Evolutionary conservation across 768 basidiomycete genomes (phyloP).

Genomic region (Tulasnella sp.): DNA sequence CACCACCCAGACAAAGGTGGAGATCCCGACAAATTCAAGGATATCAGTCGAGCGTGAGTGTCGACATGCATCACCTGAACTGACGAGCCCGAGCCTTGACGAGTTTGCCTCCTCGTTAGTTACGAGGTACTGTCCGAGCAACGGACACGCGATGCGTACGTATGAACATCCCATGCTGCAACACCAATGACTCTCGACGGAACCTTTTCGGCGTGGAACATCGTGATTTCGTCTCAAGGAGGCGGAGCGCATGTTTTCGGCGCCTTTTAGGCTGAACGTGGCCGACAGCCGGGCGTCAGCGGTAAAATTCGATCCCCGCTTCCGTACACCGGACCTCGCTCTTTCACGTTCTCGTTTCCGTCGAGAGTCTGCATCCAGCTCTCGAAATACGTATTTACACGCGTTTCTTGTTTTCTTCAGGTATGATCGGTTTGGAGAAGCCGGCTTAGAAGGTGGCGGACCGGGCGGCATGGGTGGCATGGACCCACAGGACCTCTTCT

Average conservation of each 20-base stretch:
- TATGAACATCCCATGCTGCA: background rate
- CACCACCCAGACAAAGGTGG: slow-evolving; percentile 92
- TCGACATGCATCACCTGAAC: background rate
- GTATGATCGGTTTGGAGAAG: slow-evolving; percentile 89
- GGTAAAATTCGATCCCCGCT: background rate
- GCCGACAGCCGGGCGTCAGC: background rate
- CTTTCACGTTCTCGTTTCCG: background rate
- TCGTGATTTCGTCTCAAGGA: background rate
- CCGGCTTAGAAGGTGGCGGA: slow-evolving; percentile 45
- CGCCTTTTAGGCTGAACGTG: background rate
- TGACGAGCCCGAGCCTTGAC: background rate
- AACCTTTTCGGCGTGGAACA: background rate
- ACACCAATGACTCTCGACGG: background rate
- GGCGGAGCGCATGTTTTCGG: background rate
- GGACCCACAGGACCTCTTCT: slow-evolving; percentile 98
- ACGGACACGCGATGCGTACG: slow-evolving; percentile 51
- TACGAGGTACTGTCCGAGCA: slow-evolving; percentile 90
- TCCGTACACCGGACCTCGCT: background rate
- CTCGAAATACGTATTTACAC: background rate
- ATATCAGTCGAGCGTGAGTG: slow-evolving; percentile 87
- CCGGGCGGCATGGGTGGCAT: slow-evolving; percentile 75
- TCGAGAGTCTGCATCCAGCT: background rate
- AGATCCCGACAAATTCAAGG: slow-evolving; percentile 94
- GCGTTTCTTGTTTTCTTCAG: slow-evolving; percentile 5
- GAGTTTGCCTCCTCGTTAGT: slow-evolving; percentile 31